Conservation (phyloP, 768 basidiomycete genomes). For the Trametes elegans region DNA sequence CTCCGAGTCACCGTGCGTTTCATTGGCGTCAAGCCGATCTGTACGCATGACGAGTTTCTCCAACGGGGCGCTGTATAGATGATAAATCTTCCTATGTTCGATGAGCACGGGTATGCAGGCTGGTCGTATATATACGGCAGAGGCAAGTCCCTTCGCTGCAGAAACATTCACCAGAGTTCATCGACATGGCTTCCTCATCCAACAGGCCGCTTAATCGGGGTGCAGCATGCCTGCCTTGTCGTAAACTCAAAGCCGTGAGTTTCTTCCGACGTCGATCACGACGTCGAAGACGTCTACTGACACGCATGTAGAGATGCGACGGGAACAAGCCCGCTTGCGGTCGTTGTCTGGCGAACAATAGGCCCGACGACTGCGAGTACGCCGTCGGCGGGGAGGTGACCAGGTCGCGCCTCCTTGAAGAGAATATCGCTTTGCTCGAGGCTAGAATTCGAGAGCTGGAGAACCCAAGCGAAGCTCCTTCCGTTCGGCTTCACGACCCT, state of each 20-base stretch:
- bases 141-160: neutral
- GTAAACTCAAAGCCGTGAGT: slow-evolving; percentile 26
- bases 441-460: slow-evolving; percentile 45
- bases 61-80: neutral
- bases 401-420: slow-evolving; percentile 59
- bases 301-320: slow-evolving; percentile 58
- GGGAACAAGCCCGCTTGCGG: slow-evolving; percentile 65
- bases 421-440: slow-evolving; percentile 56
- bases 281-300: neutral
- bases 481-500: slow-evolving; percentile 20
- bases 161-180: neutral
- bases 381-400: slow-evolving; percentile 61
- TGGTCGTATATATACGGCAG: neutral
- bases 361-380: slow-evolving; percentile 70
- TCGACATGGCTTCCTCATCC: neutral
- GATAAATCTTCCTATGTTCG: slow-evolving; percentile 3
- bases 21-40: neutral
- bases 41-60: neutral
- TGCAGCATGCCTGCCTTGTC: slow-evolving; percentile 26
- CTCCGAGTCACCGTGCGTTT: slow-evolving; percentile 1
- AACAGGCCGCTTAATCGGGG: slow-evolving; percentile 12
- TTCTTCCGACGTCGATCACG: neutral
- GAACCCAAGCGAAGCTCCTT: slow-evolving; percentile 27
- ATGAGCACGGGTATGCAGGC: neutral
- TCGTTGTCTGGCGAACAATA: slow-evolving; percentile 47